These are phyloP conservation scores for Scheffersomyces titani DNA, from an alignment of 1,139 yeast genomes.

Conservation along the genomic window DNA sequence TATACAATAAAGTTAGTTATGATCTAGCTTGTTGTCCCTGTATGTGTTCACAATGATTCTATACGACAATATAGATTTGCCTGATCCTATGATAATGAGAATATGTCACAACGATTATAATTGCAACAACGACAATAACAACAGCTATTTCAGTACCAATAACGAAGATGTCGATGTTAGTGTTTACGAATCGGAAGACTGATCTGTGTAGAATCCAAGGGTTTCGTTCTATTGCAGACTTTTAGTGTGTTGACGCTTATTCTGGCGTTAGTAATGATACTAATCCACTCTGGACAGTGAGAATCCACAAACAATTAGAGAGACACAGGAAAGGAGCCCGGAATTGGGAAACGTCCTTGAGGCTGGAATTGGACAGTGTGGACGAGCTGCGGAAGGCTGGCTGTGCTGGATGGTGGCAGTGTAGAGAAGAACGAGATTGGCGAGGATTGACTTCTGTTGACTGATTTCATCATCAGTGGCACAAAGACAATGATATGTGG, in stretches of 20 bases:
- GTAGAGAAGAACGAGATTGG: neutral
- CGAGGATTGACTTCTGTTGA: neutral
- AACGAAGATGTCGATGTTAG: neutral
- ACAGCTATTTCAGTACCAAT: neutral
- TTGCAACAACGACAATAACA: neutral
- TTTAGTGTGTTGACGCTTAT: neutral
- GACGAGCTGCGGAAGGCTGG: neutral
- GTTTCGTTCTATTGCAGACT: neutral
- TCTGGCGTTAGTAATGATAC: neutral
- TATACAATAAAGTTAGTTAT: no score
- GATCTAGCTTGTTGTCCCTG: neutral
- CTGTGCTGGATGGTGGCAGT: neutral
- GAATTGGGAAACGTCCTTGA: neutral
- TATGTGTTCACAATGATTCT: neutral
- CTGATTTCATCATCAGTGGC: neutral
- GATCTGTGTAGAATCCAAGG: neutral
- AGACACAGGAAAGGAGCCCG: neutral
- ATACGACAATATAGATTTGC: neutral
- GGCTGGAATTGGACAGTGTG: neutral
- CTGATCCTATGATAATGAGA: neutral
- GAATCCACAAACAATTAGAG: neutral
- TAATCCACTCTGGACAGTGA: neutral
- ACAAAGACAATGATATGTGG: neutral
- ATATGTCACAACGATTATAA: neutral
- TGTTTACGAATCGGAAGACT: neutral